phyloP scores from a whole-genome alignment of 305 asterid genomes.

The Fraxinus floribunda region DNA sequence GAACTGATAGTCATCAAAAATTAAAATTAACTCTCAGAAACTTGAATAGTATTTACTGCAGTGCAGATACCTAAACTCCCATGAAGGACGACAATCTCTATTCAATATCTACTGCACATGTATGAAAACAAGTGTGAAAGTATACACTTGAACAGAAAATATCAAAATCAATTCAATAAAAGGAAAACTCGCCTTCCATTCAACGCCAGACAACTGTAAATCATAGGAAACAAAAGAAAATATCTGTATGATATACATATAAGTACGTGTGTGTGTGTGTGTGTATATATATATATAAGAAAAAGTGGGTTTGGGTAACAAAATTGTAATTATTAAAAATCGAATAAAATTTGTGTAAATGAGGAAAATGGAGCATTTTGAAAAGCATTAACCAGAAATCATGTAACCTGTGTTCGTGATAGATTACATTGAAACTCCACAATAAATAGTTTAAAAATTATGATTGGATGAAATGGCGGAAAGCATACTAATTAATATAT shows the following conservation, averaged over 20 bases:
- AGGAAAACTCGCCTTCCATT: conserved; percentile 33
- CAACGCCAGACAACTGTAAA: conserved; percentile 7
- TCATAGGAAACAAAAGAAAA: neutral
- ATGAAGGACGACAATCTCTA: neutral
- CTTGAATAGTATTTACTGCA: neutral
- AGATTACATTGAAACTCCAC: neutral
- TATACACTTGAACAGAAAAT: conserved; percentile 21
- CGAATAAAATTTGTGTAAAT: conserved; percentile 13
- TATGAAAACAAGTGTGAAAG: conserved; percentile 10
- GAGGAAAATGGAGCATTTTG: neutral
- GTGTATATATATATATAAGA: neutral
- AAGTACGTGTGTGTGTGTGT: too few relatives aligned
- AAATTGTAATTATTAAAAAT: conserved; percentile 17
- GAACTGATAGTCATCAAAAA: neutral
- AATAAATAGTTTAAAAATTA: neutral
- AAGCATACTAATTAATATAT: neutral
- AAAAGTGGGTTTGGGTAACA: conserved; percentile 8
- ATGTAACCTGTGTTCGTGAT: neutral
- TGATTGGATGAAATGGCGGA: neutral
- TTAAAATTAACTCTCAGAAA: neutral
- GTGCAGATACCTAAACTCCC: neutral
- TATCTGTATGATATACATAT: neutral
- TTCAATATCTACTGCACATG: neutral
- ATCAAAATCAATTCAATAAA: conserved; percentile 2
- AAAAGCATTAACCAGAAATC: neutral